Evolutionary conservation across 345 rosid species (phyloP), one percentile per base, ranked within the genome.

Genomic region (Cardamine chenopodiifolia): DNA sequence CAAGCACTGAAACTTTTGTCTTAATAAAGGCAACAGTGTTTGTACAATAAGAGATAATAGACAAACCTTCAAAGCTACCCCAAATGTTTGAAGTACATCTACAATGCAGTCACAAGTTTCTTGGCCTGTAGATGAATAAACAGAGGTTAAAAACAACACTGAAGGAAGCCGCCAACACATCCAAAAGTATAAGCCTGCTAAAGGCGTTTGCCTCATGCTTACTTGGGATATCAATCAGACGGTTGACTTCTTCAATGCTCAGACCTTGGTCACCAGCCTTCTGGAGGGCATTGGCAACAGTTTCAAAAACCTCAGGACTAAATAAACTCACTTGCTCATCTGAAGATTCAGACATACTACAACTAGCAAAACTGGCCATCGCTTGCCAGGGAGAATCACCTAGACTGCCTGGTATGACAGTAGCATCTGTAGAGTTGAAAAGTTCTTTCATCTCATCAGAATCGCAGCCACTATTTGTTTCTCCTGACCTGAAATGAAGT

Each of bases 201-300:
- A 14, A 29, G 22, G 68, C 40, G 53, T 49, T 3, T 59, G 47
- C 54, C 60, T 32, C 53, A 60, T 20, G 64, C 68, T 25, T 86
- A 86, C 89, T 86, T 44, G 78, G 78, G 66, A 65, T 66, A 62
- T 82, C 86, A 62, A 76, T 59, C 62, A 82, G 73, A 62, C 73
- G 58, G 29, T 85, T 84, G 74, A 92, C 78, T 71, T 89, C 92
- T 83, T 83, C 85, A 52, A 84, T 62, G 79, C 86, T 83, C 86
- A 92, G 78, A 54, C 99, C 99, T 80, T 90, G 97, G 80, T 95
- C 99, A 74, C 99, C 99, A 70, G 97, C 90, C 83, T 82, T 89
- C 81, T 90, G 86, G 83, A 92, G 88, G 50, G 85, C 85, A 75
- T 72, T 28, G 77, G 82, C 84, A 69, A 86, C 60, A 66, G 78